Base-by-base conservation (phyloP, 1,284 basidiomycete species). In the Ganoderma sinense region DNA sequence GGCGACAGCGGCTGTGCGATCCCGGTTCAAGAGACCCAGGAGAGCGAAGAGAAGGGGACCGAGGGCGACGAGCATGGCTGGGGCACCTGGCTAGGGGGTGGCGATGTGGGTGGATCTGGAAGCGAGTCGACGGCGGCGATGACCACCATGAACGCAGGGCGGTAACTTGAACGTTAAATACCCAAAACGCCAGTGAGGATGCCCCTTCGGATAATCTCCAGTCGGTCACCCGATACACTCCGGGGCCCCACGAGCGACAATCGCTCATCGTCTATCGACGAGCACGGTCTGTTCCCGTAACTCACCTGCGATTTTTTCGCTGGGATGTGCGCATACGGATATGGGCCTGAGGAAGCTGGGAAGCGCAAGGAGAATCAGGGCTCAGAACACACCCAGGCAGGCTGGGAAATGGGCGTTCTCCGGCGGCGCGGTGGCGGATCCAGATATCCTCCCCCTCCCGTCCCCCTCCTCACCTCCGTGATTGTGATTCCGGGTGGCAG, bases 1-100 rank as follows among this genome's bases (percentile, higher is more conserved):
- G 67, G 85, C 59, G 5, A 23, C 20, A 23, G 36, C 59, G 16
- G 45, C 11, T 48, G n/a, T 11, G n/a, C n/a, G n/a, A 23, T 8
- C 45, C n/a, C 2, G 3, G 7, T n/a, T 48, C n/a, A 23, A 48
- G 45, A 23, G 39, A 39, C 23, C 11, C 18, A 41, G 56, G 48
- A 69, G 51, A 13, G 59, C 56, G 36, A 39, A 1, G 58, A 70
- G 40, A 13, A 67, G 20, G 7, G 56, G 18, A 29, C n/a, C 53
- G 29, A 43, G 66, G 13, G 59, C 62, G 51, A 64, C 31, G 29
- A 65, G 45, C 69, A 70, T 48, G 45, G 63, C 55, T 66, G 45
- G 59, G 51, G 41, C 23, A 39, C 59, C 55, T 63, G 20, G 16
- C n/a, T n/a, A n/a, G n/a, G n/a, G n/a, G n/a, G n/a, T n/a, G n/a